Evolutionary conservation across 2,329 filamentous ascomycete genomes (phyloP).

Genomic region (Aspergillus tubingensis): DNA sequence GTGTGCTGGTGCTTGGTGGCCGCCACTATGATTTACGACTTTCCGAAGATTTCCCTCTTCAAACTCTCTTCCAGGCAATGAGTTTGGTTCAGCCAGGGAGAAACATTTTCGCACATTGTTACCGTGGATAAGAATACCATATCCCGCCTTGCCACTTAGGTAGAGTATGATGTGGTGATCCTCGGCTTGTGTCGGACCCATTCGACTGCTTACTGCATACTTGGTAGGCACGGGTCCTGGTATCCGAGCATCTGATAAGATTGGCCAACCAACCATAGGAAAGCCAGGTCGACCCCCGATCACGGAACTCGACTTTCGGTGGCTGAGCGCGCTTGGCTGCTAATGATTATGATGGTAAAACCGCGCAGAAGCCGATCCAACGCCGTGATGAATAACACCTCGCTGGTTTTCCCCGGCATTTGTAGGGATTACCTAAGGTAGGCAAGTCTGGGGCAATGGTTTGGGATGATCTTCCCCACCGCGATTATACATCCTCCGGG

Average conservation of each 20-base stretch:
- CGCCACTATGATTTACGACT: neutral
- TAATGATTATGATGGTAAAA: neutral
- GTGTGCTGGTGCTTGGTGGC: neutral
- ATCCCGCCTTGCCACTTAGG: neutral
- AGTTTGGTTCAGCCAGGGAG: neutral
- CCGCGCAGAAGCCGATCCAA: neutral
- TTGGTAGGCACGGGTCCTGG: constrained; percentile 5
- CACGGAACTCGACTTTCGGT: neutral
- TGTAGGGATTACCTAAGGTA: constrained; percentile 1
- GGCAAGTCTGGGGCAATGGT: constrained; percentile 2
- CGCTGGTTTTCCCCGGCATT: neutral
- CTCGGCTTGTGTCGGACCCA: constrained; percentile 4
- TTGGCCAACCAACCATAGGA: constrained; percentile 1
- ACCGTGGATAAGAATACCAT: neutral
- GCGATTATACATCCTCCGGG: constrained; percentile 7
- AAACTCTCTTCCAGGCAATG: neutral
- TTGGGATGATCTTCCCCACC: neutral
- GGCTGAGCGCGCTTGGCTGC: neutral
- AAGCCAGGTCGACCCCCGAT: neutral
- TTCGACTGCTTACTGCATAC: too few relatives aligned
- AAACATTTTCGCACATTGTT: neutral
- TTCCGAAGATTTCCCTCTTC: neutral
- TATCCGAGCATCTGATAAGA: constrained; percentile 20
- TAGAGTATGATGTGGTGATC: neutral
- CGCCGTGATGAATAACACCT: neutral